Base-by-base conservation (phyloP, 2,329 filamentous ascomycete genomes). In the Ceratocystis destructans region DNA sequence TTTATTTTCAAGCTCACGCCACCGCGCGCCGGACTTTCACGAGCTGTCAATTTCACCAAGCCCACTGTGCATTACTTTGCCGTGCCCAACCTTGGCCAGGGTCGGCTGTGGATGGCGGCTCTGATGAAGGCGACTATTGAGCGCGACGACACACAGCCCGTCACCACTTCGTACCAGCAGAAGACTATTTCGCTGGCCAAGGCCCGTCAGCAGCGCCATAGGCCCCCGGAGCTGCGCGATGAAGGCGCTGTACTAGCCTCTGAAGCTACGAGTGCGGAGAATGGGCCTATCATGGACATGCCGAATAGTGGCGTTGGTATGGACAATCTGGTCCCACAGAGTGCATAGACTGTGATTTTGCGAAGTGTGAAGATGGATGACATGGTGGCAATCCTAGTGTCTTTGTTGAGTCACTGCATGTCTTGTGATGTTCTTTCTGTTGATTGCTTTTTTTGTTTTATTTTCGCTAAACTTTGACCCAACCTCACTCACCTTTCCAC, bases 51-150 rank as follows among this genome's bases (percentile, higher is more conserved):
- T 73, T 99, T 99, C 74, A 99, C 94, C 1, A 96, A 96, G 75
- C 94, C 94, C 3, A 94, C 91, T 7, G 89, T 96, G 48, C 94
- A 99, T 75, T 97, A 96, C 75, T 99, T 99, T 75, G 94, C 95
- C 4, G 91, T 96, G 25, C 92, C 95, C 64, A 96, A 88, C 71
- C 79, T 96, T 67, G 86, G 90, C 71, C 85, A 94, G 73, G 94
- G 94, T 17, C 86, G 94, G 12, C 79, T 95, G 50, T 99, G 94
- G 94, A 99, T 99, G 94, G 94, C 91, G 3, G 94, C 94, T 5
- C 79, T 99, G 64, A 96, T 99, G 90, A 99, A 99, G 77, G 94
- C 94, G 10, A 99, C 94, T 1, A 99, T 99, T 71, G 93, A 97
- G 73, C 87, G 93, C 68, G 94, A 99, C 71, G 85, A 88, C 72